A percentile compares a stretch with the other conserved stretches of the same genome.
Conservation (phyloP, 495 filamentous ascomycete species). For the Neurospora discreta region DNA sequence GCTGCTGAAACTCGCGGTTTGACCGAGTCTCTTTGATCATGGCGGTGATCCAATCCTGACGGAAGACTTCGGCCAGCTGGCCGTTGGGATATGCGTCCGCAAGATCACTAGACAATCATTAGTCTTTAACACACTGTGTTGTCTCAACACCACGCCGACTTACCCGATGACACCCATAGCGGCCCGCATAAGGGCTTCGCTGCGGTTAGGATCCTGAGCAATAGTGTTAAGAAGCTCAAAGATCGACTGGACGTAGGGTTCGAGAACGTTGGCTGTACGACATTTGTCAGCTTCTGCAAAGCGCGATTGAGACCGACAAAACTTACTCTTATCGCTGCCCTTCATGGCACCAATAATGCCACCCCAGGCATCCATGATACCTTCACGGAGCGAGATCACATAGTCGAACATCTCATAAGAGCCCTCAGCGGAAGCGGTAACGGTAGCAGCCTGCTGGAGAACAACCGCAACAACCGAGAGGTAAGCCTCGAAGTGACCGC, state of each 20-base stretch:
- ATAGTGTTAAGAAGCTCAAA: slow-evolving; percentile 81
- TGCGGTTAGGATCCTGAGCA: slow-evolving; percentile 70
- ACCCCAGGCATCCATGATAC: slow-evolving; percentile 98
- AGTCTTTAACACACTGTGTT: neutral
- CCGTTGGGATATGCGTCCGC: slow-evolving; percentile 89
- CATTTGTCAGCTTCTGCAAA: neutral
- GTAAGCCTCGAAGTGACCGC: slow-evolving; percentile 84
- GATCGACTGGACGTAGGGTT: slow-evolving; percentile 72
- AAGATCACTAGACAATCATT: slow-evolving; percentile 54
- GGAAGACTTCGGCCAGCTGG: slow-evolving; percentile 71
- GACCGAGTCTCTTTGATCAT: slow-evolving; percentile 80
- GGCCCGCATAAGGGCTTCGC: slow-evolving; percentile 81
- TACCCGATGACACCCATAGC: slow-evolving; percentile 96
- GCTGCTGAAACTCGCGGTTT: slow-evolving; percentile 69
- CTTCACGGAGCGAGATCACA: slow-evolving; percentile 84
- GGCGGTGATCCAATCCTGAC: slow-evolving; percentile 74
- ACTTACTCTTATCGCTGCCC: slow-evolving; percentile 60
- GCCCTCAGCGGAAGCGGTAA: slow-evolving; percentile 59
- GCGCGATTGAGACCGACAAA: neutral
- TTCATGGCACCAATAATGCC: slow-evolving; percentile 92
- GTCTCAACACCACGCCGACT: slow-evolving; percentile 15
- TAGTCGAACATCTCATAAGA: slow-evolving; percentile 92
- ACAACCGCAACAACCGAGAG: slow-evolving; percentile 85
- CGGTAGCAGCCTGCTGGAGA: slow-evolving; percentile 78
- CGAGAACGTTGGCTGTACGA: slow-evolving; percentile 50